Base-by-base conservation (phyloP, 805 yeast genomes). In the Teunomyces pallodes region DNA sequence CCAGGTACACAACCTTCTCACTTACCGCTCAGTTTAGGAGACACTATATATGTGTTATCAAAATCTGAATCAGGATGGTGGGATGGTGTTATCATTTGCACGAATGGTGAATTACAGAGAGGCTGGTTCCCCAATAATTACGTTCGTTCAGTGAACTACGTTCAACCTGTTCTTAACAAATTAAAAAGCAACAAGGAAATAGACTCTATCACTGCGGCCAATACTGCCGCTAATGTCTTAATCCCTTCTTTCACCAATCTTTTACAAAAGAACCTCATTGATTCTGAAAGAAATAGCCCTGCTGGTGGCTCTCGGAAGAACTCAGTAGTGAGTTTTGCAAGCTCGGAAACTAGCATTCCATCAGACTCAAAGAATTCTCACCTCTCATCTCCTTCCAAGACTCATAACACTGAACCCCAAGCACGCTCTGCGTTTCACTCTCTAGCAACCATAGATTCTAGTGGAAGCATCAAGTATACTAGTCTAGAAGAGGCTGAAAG, bases 111-210 rank as follows among this genome's bases (percentile, higher is more conserved):
- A 4, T 63, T 77, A 5, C 58, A 61, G 35, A 75, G 95, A 59
- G 96, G 96, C 56, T 90, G 96, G 96, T 87, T 90, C 69, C 96
- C 96, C 13, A 78, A 78, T 43, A 79, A 77, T 49, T 84, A 77
- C 64, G 82, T 82, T 26, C 74, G 78, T 42, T 62, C 76, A 1
- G 74, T 73, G 14, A 70, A 72, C 55, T 73, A 72, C 53, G 72
- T 67, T 31, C 74, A 70, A 55, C 77, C 73, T 7, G 67, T 70
- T 20, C 57, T 72, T 43, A 65, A 67, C 50, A 64, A 67, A 53
- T 57, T 72, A 46, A 69, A 66, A 54, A 58, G 61, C 43, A 68
- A 69, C 44, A 69, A 70, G 55, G 77, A 73, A 42, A 55, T 72
- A 27, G 77, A 72, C 50, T 61, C 73, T 33, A 61, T 72, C 17